Base-by-base conservation (phyloP, 2,329 filamentous ascomycete genomes). In the Colletotrichum destructivum region DNA sequence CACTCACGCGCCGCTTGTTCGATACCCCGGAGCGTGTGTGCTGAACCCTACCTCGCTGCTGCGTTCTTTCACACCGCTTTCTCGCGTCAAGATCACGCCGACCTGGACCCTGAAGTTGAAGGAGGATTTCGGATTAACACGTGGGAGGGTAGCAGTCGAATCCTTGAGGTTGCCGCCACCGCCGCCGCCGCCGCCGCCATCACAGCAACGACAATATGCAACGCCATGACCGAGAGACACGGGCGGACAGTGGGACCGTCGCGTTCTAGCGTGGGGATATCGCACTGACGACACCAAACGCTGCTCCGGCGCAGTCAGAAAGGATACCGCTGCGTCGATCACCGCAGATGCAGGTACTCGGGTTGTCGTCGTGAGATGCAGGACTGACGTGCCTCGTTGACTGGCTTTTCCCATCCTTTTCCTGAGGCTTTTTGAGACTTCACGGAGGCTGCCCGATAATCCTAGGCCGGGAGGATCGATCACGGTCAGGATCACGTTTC, bases 211-310 rank as follows among this genome's bases (percentile, higher is more conserved):
- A 18, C n/a, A 7, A 38, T 13, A 23, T 42, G 46, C 31, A 35
- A 8, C 44, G 23, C 66, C 66, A 59, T 52, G 52, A 26, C 66
- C 66, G 56, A 62, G 49, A 61, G 47, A 67, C 62, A 67, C 56
- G 67, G 67, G 56, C 62, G 38, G 67, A 67, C 67, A 67, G 67
- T 49, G 56, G 62, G 42, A 26, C 26, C 26, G 35, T 31, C 46
- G 31, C 49, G 26, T 52, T 56, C 52, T 67, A 67, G 62, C 23
- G 62, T 49, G 31, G 55, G 26, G 40, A 31, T 21, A 26, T 44
- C 49, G 67, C 67, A 56, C 56, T 40, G 55, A 55, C 67, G 26
- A 44, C 31, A 31, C 62, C 62, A 56, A 66, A 55, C 12, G 12
- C 40, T 23, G 52, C 35, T 52, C 47, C 38, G 61, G 61, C 11